Base-by-base conservation (phyloP, 257 asterid genomes). In the Lavandula angustifolia region DNA sequence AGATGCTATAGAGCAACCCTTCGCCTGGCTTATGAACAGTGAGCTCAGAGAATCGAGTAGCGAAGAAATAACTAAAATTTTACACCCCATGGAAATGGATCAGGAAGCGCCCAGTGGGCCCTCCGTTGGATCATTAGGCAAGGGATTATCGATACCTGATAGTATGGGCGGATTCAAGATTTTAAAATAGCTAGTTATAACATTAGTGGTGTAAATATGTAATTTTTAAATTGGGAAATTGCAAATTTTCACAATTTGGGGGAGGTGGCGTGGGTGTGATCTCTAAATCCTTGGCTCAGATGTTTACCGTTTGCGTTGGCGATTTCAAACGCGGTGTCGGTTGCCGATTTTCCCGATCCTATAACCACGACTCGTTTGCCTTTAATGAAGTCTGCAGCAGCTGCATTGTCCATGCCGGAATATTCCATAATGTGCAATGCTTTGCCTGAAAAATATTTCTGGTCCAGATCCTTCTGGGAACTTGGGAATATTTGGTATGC, bases 11-110 rank as follows among this genome's bases (percentile, higher is more conserved):
- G 0, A 78, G 18, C 13, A 76, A 12, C 1, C 82, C 80, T 76
- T 89, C 80, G 3, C 89, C 87, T 6, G 95, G 96, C 76, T 87
- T 89, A 55, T 89, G 96, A 73, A 87, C 71, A 80, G 80, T 41
- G 11, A 89, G 83, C 76, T 87, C 95, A 2, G 79, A 13, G 35
- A 87, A 84, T 0, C 96, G 89, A 57, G 43, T 81, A 53, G 75
- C 56, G 71, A 59, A 71, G 34, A 84, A 62, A 14, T 6, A 70
- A 10, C 72, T 79, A 5, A 81, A 46, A 56, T 38, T 38, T 54
- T 4, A 81, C 75, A 2, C 87, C 89, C 85, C 86, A 81, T 4
- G 78, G 46, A 0, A 27, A 10, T 0, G 40, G 54, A 50, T 73
- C 56, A 0, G 91, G 87, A 5, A 84, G 54, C 66, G 61, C 67